Evolutionary conservation across 768 basidiomycete genomes (phyloP).

Genomic region (Tulasnella sp.): DNA sequence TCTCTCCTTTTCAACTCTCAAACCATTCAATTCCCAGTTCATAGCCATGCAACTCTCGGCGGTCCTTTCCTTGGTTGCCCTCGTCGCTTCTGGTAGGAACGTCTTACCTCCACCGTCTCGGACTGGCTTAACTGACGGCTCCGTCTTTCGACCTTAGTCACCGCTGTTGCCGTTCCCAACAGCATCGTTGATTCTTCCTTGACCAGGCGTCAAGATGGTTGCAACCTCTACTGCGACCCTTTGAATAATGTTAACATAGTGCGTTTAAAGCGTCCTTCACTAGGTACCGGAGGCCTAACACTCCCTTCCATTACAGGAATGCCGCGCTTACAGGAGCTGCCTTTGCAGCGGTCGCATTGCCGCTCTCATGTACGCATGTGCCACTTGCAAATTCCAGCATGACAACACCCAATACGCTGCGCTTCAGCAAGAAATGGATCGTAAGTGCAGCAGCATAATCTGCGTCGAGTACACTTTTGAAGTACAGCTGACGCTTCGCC

Average conservation of each 20-base stretch:
- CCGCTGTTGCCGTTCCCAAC: background rate
- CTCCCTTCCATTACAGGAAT: background rate
- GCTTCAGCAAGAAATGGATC: background rate
- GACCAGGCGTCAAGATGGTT: background rate
- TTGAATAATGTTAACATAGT: background rate
- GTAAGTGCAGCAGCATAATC: background rate
- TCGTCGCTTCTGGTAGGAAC: conserved; percentile 1
- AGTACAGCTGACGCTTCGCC: too few relatives aligned
- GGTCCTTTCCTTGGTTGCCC: background rate
- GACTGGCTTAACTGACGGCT: background rate
- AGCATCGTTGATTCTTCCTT: background rate
- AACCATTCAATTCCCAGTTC: background rate
- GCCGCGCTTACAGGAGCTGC: background rate
- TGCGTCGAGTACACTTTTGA: background rate
- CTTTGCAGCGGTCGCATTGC: background rate
- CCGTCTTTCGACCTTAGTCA: background rate
- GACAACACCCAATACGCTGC: background rate
- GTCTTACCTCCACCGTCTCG: background rate
- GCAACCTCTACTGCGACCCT: background rate
- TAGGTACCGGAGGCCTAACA: background rate
- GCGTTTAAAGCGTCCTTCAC: background rate
- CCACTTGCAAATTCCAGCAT: background rate
- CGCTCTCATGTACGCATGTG: background rate
- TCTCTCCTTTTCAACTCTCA: background rate
- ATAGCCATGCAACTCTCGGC: background rate